Base-by-base conservation (phyloP, 371 early-diverging fungal genomes). In the Entomophthora muscae region DNA sequence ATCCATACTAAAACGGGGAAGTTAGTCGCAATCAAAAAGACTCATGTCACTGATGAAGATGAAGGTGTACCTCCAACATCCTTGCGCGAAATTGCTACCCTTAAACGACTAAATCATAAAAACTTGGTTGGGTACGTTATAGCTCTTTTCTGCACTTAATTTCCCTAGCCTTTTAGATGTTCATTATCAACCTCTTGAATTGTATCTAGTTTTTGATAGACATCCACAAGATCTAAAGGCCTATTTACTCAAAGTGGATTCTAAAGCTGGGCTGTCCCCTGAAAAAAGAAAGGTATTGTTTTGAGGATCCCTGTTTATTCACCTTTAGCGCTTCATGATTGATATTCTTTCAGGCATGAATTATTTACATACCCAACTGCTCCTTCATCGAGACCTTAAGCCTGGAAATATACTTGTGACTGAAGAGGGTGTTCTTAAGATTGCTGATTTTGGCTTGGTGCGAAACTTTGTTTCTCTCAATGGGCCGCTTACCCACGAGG, bases 391-490 rank as follows among this genome's bases (percentile, higher is more conserved):
- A 32, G 94, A 94, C 66, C 72, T 95, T 53, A 94, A 95, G 65
- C 94, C 93, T 23, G 91, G 94, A 69, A 94, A 90, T 71, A 71
- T 98, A 53, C 75, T 99, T 51, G 93, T 99, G 67, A 95, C 96
- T 73, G 82, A 81, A 66, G 69, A 76, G 1, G 92, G 93, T 0
- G 82, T 78, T 68, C 74, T 98, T 22, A 93, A 91, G 63, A 81
- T 98, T n/a, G 97, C 95, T 1, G 98, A 98, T 73, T 91, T 97
- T 71, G 98, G 98, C 12, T 55, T 55, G 26, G 17, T 42, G 5
- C 42, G 42, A 5, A 42, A 42, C 42, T 42, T 10, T 42, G 42
- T 42, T 10, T 5, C 42, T 17, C 17, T 42, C 5, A 42, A 5
- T 42, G 42, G 17, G 42, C 42, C 42, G 17, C 42, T 42, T 10